Evolutionary conservation across 2,329 filamentous ascomycete species (phyloP), one percentile per base, ranked within the genome.

Genomic region (Scleromitrula shiraiana): DNA sequence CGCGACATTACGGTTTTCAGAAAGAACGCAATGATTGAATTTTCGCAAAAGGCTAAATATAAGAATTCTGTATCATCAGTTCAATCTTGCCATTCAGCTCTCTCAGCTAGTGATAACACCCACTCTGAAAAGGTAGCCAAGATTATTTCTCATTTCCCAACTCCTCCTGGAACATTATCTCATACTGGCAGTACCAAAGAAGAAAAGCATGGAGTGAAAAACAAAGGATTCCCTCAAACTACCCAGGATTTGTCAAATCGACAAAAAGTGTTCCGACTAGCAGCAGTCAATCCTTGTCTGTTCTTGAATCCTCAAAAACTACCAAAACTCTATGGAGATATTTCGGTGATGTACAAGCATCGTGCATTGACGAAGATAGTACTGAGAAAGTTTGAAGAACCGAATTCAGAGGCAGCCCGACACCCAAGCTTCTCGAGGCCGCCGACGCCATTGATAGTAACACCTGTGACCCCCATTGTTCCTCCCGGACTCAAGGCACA

Each of bases 1-100:
- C 33, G 51, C 9, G 51, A 45, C n/a, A 44, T 54, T 12, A 29
- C 44, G 19, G 53, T 48, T 19, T 58, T 53, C 27, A 38, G 45
- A 7, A 35, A 32, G 12, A 46, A 35, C 14, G 24, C 23, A 2
- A 33, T 26, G 9, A 4, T 32, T 17, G n/a, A 12, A 46, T 32
- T 22, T 19, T 17, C 30, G 8, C 7, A 23, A 17, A 29, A 33
- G 15, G 19, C 24, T 20, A 19, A 17, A 4, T 15, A 17, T 2
- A 39, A 19, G 23, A 39, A 19, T 7, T 22, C 41, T 19, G 26
- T 22, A 0, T 10, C 30, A 19, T 43, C 22, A n/a, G n/a, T n/a
- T 30, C 29, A 30, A 3, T 30, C 29, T 30, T 30, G 4, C n/a
- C 5, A 12, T 7, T 46, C 43, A 22, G 23, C 7, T n/a, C 17